Conservation (phyloP, 2,329 filamentous ascomycete species). For the Fusarium globosum region DNA sequence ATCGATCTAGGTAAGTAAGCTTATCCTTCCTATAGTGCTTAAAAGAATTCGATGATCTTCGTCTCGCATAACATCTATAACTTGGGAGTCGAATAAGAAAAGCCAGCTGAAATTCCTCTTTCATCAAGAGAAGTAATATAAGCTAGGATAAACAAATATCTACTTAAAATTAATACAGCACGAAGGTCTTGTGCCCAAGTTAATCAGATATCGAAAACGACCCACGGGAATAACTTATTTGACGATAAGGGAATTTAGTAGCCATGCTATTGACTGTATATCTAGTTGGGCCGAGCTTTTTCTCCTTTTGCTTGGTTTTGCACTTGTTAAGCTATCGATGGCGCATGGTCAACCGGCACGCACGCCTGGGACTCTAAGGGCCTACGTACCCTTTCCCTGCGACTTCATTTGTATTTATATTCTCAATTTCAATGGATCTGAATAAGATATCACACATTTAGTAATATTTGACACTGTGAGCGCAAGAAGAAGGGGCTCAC, state of each 20-base stretch:
- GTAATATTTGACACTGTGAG: too few species aligned
- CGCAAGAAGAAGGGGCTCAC: background rate
- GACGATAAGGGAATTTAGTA: background rate
- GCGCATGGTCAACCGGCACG: too few species aligned
- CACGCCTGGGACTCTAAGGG: background rate
- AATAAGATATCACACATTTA: too few species aligned
- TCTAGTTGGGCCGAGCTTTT: background rate
- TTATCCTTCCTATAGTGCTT: background rate
- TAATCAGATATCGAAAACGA: background rate
- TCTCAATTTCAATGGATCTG: too few species aligned
- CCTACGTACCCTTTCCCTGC: background rate
- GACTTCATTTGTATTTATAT: background rate
- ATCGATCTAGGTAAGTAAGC: background rate
- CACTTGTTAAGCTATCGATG: too few species aligned
- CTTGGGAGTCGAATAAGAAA: rapidly evolving
- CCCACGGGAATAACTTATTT: background rate
- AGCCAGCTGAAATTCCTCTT: rapidly evolving
- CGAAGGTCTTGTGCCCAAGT: rapidly evolving
- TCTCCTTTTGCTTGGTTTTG: too few species aligned
- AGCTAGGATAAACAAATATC: background rate
- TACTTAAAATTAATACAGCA: rapidly evolving
- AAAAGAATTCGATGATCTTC: rapidly evolving
- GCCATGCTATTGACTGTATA: background rate
- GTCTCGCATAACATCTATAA: rapidly evolving
- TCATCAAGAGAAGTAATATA: rapidly evolving